These are phyloP conservation scores for Sclerotinia subarctica DNA, from an alignment of 2,329 filamentous ascomycete genomes.

Conservation along the genomic window DNA sequence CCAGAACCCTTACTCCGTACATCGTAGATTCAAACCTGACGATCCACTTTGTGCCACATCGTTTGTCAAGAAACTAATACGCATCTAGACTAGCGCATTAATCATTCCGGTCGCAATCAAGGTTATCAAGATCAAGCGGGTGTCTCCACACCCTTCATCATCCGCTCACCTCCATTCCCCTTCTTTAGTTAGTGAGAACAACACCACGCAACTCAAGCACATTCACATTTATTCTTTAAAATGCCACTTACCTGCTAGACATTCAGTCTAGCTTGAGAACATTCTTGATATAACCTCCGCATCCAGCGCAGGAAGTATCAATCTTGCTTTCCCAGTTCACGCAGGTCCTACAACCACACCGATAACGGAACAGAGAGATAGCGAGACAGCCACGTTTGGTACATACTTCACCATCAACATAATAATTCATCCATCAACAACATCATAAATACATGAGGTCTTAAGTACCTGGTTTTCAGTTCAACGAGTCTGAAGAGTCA, in stretches of 20 bases:
- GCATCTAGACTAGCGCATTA: not conserved
- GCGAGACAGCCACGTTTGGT: slow-evolving; percentile 28
- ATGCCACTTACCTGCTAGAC: slow-evolving; percentile 44
- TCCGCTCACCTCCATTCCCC: not conserved
- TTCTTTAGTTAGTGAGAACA: not conserved
- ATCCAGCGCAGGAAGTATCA: slow-evolving; percentile 46
- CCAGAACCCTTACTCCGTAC: not conserved
- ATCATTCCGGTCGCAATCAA: slow-evolving; percentile 13
- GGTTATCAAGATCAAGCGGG: not conserved
- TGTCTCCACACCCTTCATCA: slow-evolving; percentile 8
- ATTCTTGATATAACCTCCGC: slow-evolving; percentile 43
- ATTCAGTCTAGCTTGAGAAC: slow-evolving; percentile 44
- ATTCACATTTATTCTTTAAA: slow-evolving; percentile 24
- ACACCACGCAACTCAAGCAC: slow-evolving; percentile 20
- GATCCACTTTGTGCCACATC: not conserved
- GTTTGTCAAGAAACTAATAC: not conserved
- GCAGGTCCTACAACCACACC: slow-evolving; percentile 37
- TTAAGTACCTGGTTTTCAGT: slow-evolving; percentile 38
- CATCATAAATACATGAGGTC: slow-evolving; percentile 28
- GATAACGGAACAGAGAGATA: slow-evolving; percentile 20
- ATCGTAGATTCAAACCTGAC: not conserved
- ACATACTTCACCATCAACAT: not conserved
- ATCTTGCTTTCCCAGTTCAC: slow-evolving; percentile 43
- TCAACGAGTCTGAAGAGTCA: slow-evolving; percentile 39
- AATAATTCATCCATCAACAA: not conserved